Base-by-base conservation (phyloP, 768 basidiomycete genomes). In the Termitomyces sp. region DNA sequence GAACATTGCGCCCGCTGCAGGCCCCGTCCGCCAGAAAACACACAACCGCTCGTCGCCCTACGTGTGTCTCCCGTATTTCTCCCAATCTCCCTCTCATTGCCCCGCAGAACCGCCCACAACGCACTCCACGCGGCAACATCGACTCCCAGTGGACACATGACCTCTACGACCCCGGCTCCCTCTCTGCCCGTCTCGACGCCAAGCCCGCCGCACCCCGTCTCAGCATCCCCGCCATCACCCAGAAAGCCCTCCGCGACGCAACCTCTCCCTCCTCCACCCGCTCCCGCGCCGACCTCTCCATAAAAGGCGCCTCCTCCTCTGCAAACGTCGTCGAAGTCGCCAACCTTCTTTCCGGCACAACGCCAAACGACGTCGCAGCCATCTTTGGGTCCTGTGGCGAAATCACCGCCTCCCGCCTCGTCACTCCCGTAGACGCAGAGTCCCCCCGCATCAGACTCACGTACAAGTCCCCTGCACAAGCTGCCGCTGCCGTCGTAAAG, bases 371-470 rank as follows among this genome's bases (percentile, higher is more conserved):
- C 69, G 91, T 94, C 50, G 82, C 85, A 68, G 89, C 91, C 27
- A 93, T 93, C 56, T 94, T 94, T 78, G 86, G 87, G 62, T 84
- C 87, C 24, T 91, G 91, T 65, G 89, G 89, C 7, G 73, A 82
- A 20, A 84, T 89, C 61, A 79, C 82, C 34, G 75, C 78, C 18
- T 74, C 76, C 36, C 78, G 76, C 52, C 70, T 80, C 18, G 63
- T 76, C 13, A 63, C 58, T 1, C 47, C 42, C 15, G 8, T 68
- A 52, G 68, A 64, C 65, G 66, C 66, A 55, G 69, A 70, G 3
- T 39, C 58, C 11, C 81, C 87, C 15, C 70, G 77, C 3, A 88
- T 93, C 55, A 82, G 89, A 20, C 76, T 94, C 20, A 88, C 88
- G 13, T 89, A 90, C 78, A 87, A 90, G 67, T 75, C 77, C 20